Conservation (phyloP, 768 basidiomycete genomes). For the Pleurotus cornucopiae region DNA sequence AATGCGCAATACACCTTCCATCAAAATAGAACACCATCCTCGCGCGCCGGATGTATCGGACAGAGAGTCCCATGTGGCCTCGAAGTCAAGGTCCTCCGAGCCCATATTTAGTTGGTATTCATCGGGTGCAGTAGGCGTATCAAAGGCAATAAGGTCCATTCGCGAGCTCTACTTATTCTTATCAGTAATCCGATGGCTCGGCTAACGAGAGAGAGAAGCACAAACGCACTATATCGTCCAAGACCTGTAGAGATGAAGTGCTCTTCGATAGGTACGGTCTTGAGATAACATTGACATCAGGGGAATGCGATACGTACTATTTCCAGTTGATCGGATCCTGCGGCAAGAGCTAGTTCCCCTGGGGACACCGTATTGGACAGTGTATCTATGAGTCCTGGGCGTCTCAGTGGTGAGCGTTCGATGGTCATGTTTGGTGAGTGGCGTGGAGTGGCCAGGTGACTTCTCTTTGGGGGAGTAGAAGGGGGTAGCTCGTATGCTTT, state of each 20-base stretch:
- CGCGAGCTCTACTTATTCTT: conserved; percentile 23
- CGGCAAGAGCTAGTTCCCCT: conserved; percentile 42
- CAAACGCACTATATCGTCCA: conserved; percentile 6
- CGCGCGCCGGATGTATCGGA: conserved; percentile 38
- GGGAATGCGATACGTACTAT: conserved; percentile 10
- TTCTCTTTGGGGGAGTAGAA: conserved; percentile 39
- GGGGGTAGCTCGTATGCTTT: conserved; percentile 65
- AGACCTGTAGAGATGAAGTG: not conserved
- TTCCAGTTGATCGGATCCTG: conserved; percentile 27
- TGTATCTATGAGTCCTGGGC: conserved; percentile 4
- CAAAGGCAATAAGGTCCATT: conserved; percentile 68
- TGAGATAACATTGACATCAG: not conserved
- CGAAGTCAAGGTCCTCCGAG: conserved; percentile 36
- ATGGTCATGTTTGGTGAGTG: conserved; percentile 21
- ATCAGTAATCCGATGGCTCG: conserved; percentile 3
- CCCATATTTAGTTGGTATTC: conserved; percentile 18
- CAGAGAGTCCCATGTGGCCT: conserved; percentile 51
- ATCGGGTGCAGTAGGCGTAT: conserved; percentile 64
- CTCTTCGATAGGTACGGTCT: not conserved
- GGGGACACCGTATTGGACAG: conserved; percentile 29
- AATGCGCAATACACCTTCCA: conserved; percentile 49
- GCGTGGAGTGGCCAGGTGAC: conserved; percentile 17
- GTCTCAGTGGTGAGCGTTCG: conserved; percentile 5
- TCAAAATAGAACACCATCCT: conserved; percentile 65
- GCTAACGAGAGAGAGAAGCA: not conserved